Evolutionary conservation across 2,329 filamentous ascomycete species (phyloP).

Genomic region (Lizonia empirigonia): DNA sequence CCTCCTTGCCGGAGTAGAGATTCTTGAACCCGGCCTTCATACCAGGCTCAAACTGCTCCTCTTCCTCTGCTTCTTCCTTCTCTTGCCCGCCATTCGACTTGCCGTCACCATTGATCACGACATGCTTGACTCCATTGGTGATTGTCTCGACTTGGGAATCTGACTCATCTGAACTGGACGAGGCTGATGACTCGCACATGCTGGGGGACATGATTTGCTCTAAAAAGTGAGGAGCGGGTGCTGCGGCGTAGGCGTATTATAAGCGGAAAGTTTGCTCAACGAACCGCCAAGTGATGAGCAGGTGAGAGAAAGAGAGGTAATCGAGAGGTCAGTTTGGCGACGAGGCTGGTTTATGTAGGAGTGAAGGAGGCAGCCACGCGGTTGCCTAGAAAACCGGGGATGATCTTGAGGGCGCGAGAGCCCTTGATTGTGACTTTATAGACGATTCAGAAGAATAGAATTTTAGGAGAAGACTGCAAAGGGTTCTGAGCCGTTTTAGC

Average conservation of each 20-base stretch:
- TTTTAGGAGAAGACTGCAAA: too few relatives aligned
- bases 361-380: conserved; percentile 2
- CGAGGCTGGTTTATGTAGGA: conserved; percentile 7
- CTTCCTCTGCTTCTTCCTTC: conserved; percentile 1
- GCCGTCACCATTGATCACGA: conserved; percentile 19
- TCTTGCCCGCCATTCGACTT: conserved; percentile 2
- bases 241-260: too few relatives aligned
- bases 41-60: conserved; percentile 2
- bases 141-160: conserved; percentile 1
- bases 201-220: neutral
- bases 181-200: neutral
- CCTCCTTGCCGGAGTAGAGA: conserved; percentile 31
- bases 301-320: neutral
- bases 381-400: too few relatives aligned
- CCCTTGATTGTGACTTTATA: too few relatives aligned
- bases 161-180: conserved; percentile 11
- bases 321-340: neutral
- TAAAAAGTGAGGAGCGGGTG: neutral
- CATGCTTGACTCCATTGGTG: conserved; percentile 19
- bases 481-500: too few relatives aligned
- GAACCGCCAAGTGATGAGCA: neutral
- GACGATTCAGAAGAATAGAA: too few relatives aligned
- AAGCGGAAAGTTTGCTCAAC: neutral
- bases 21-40: conserved; percentile 19
- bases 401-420: too few relatives aligned